These are phyloP conservation scores for Rhizopogon salebrosus DNA, from an alignment of 768 basidiomycete species.

Conservation along the genomic window DNA sequence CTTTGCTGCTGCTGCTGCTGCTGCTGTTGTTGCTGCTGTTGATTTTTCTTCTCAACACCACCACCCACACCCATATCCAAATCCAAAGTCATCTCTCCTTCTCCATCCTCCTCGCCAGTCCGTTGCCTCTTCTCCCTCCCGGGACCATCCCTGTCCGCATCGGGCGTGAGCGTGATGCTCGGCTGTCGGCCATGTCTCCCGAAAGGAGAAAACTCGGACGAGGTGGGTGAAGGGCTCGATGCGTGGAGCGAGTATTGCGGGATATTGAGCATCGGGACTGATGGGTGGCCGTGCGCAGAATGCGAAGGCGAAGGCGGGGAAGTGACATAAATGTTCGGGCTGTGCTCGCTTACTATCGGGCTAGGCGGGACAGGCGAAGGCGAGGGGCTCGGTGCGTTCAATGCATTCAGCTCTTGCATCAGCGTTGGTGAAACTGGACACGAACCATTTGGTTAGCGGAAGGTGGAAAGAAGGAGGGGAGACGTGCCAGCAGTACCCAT, in stretches of 20 bases:
- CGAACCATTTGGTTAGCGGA: not conserved
- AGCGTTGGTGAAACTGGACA: conserved; percentile 14
- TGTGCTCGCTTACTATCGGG: conserved; percentile 19
- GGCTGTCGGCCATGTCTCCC: conserved; percentile 17
- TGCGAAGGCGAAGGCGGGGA: conserved; percentile 46
- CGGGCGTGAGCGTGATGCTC: conserved; percentile 25
- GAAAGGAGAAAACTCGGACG: conserved; percentile 15
- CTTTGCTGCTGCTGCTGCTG: conserved; percentile 16
- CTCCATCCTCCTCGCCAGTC: conserved; percentile 6
- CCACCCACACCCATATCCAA: conserved; percentile 4
- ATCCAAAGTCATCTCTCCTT: conserved; percentile 19
- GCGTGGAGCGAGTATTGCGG: conserved; percentile 23
- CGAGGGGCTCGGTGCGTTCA: conserved; percentile 24
- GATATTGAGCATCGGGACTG: conserved; percentile 23
- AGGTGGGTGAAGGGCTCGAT: conserved; percentile 24
- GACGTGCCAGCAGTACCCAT: conserved; percentile 46
- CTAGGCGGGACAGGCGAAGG: conserved; percentile 18
- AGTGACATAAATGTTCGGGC: conserved; percentile 71
- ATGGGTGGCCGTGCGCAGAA: conserved; percentile 14
- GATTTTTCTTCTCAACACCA: conserved; percentile 6
- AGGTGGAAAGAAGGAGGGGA: not conserved
- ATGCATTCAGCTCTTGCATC: conserved; percentile 21
- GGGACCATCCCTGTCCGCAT: conserved; percentile 16
- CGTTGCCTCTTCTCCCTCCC: conserved; percentile 21
- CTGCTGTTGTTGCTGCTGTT: conserved; percentile 12